Evolutionary conservation across 495 filamentous ascomycete species (phyloP).

Genomic region (Aspergillus affinis): DNA sequence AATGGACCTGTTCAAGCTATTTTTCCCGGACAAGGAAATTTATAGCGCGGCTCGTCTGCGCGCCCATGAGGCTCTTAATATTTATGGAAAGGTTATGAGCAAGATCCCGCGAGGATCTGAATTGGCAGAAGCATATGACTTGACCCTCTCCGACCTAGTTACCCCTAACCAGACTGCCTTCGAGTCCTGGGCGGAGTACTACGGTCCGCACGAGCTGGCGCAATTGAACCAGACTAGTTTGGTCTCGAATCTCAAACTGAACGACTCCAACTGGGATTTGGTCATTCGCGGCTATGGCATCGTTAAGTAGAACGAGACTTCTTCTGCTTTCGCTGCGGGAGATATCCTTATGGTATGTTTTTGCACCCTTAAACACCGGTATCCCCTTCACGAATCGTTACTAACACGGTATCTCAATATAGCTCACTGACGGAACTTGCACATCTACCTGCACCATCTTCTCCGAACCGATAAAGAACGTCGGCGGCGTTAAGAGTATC

Average conservation of each 20-base stretch:
- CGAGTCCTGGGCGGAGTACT: conserved; percentile 54
- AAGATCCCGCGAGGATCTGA: neutral
- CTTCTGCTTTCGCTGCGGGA: conserved; percentile 44
- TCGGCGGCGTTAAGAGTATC: conserved; percentile 55
- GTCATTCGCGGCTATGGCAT: conserved; percentile 43
- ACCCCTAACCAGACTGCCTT: conserved; percentile 38
- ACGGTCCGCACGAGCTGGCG: conserved; percentile 42
- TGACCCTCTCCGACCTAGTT: conserved; percentile 21
- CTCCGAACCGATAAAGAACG: conserved; percentile 46
- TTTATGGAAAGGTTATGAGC: conserved; percentile 35
- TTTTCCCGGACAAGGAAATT: conserved; percentile 36
- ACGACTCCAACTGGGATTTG: conserved; percentile 32
- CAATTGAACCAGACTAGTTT: conserved; percentile 47
- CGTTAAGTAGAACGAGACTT: conserved; percentile 27
- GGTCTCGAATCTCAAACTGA: conserved; percentile 50
- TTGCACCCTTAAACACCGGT: neutral
- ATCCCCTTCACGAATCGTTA: neutral
- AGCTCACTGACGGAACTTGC: conserved; percentile 56
- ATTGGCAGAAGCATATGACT: conserved; percentile 14
- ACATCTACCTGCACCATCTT: conserved; percentile 61
- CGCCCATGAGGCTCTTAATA: conserved; percentile 39
- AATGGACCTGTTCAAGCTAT: conserved; percentile 28
- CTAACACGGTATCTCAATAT: neutral
- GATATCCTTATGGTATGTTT: conserved; percentile 48
- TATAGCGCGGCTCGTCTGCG: conserved; percentile 47